Percentiles rank a stretch among this genome's conserved stretches.
Conservation (phyloP, 140 eudicot genomes). For the Senecio squalidus region DNA sequence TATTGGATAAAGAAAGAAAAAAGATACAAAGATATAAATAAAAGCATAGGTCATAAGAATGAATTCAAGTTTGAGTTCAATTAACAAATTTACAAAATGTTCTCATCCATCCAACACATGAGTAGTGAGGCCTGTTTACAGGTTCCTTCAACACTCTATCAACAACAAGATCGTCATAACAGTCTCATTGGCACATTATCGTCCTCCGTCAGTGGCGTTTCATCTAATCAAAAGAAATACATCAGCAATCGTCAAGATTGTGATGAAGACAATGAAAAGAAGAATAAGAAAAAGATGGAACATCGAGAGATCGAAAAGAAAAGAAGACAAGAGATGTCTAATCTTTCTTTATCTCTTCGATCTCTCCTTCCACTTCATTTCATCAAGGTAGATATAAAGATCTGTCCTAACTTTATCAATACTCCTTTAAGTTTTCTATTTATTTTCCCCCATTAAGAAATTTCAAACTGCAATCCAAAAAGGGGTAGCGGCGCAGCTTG, state of each 20-base stretch:
- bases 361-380: not conserved
- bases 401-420: not conserved
- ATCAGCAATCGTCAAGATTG: no score
- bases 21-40: not conserved
- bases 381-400: not conserved
- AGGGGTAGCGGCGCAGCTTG: no score
- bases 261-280: not conserved
- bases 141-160: not conserved
- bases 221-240: no score
- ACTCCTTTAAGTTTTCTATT: not conserved
- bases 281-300: not conserved
- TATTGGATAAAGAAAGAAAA: not conserved
- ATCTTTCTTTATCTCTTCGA: not conserved
- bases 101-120: not conserved
- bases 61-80: not conserved
- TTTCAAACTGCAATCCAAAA: no score
- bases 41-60: not conserved
- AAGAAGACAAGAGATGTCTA: not conserved
- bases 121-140: not conserved
- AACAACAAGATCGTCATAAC: not conserved
- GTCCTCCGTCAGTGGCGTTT: no score
- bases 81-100: not conserved
- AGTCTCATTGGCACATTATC: no score
- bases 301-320: not conserved
- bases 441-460: no score